These are phyloP conservation scores for Cutaneotrichosporon sp. DNA, from an alignment of 1,284 basidiomycete genomes.

Conservation along the genomic window DNA sequence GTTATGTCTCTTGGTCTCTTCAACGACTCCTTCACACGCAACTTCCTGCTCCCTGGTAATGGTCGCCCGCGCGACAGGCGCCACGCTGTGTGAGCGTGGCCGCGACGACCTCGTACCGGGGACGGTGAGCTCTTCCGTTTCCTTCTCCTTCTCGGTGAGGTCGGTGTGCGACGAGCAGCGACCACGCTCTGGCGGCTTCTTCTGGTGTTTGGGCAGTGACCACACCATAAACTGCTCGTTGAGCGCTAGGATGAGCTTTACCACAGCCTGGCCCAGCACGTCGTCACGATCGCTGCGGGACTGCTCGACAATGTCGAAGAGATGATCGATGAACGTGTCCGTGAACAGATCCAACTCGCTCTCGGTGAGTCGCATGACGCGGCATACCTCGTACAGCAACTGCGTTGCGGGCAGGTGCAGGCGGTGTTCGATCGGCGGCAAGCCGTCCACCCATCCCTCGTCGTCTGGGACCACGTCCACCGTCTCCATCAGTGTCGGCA, in stretches of 20 bases:
- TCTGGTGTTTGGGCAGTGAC: conserved; percentile 40
- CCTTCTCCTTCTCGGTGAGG: not conserved
- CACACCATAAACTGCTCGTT: conserved; percentile 99
- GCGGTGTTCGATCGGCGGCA: conserved; percentile 69
- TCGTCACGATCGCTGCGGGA: conserved; percentile 86
- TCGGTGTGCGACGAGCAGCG: not conserved
- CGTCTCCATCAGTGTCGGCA: conserved; percentile 65
- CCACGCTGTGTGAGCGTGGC: conserved; percentile 7
- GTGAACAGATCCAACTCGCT: conserved; percentile 69
- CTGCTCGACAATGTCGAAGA: conserved; percentile 91
- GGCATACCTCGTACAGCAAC: conserved; percentile 83
- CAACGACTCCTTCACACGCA: conserved; percentile 23
- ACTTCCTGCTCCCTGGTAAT: not conserved
- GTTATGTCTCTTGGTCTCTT: conserved; percentile 55
- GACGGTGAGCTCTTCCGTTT: not conserved
- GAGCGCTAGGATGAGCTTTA: conserved; percentile 86
- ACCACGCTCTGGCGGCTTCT: conserved; percentile 7
- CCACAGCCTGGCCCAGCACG: conserved; percentile 85
- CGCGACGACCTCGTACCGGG: not conserved
- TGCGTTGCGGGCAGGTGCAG: conserved; percentile 65
- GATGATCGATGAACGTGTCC: conserved; percentile 76
- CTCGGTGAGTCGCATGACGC: conserved; percentile 73
- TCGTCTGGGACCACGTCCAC: conserved; percentile 37
- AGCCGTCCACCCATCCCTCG: conserved; percentile 39
- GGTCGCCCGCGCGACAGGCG: not conserved